These are phyloP conservation scores for Scutellaria galericulata DNA, from an alignment of 257 asterid species.

Conservation along the genomic window DNA sequence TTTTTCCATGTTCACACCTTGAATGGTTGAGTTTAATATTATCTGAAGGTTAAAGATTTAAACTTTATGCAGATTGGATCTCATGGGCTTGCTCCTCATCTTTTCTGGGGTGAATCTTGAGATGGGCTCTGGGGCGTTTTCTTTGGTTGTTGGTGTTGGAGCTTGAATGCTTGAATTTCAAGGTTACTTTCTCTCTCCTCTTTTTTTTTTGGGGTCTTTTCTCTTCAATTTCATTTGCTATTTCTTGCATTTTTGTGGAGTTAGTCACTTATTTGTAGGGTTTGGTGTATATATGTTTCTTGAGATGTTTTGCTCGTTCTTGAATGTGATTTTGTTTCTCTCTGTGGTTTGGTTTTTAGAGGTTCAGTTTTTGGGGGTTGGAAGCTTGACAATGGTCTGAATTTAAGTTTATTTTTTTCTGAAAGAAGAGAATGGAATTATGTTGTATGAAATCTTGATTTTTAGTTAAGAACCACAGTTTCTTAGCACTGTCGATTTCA, in stretches of 20 bases:
- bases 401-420: background rate
- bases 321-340: conserved; percentile 19
- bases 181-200: conserved; percentile 30
- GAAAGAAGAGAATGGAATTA: background rate
- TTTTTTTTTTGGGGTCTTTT: background rate
- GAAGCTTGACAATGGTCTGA: conserved; percentile 7
- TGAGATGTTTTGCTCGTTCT: conserved; percentile 7
- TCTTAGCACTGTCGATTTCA: no score
- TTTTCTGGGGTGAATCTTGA: conserved; percentile 29
- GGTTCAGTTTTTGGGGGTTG: conserved; percentile 15
- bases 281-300: background rate
- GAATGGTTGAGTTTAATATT: conserved; percentile 22
- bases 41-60: conserved; percentile 32
- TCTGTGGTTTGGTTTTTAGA: conserved; percentile 8
- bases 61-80: conserved; percentile 50
- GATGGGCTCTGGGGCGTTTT: conserved; percentile 30
- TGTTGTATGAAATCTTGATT: background rate
- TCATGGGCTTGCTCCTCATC: conserved; percentile 32
- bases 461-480: no score
- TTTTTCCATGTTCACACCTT: conserved; percentile 40
- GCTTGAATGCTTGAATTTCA: conserved; percentile 35
- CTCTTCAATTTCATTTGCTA: conserved; percentile 27
- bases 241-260: conserved; percentile 27
- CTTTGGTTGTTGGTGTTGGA: conserved; percentile 27
- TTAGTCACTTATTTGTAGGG: background rate